phyloP scores from a whole-genome alignment of 2,329 filamentous ascomycete species.

The Westerdykella ornata region DNA sequence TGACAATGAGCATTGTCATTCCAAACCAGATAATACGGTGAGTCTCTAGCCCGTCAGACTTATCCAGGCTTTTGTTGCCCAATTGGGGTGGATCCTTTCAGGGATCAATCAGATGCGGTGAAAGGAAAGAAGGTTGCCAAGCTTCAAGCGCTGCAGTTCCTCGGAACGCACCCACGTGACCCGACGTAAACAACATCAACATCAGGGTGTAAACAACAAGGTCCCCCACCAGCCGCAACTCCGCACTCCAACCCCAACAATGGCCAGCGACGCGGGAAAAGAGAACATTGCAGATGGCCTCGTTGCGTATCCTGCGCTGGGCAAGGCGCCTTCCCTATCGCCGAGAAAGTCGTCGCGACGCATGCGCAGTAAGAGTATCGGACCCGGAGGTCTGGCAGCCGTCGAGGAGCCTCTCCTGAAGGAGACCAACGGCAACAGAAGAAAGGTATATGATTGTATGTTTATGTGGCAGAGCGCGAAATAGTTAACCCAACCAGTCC shows the following conservation, averaged over 20 bases:
- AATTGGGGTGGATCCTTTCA: no score
- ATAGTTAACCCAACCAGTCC: slow-evolving; percentile 28
- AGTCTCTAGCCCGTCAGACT: no score
- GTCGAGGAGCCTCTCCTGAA: slow-evolving; percentile 72
- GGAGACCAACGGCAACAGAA: slow-evolving; percentile 66
- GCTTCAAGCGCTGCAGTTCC: no score
- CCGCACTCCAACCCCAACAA: slow-evolving; percentile 10
- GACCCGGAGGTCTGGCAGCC: slow-evolving; percentile 84
- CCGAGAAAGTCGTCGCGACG: slow-evolving; percentile 29
- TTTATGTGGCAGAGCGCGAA: not conserved
- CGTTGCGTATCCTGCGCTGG: slow-evolving; percentile 23
- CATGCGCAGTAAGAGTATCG: slow-evolving; percentile 87
- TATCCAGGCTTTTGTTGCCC: no score
- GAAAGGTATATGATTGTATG: slow-evolving; percentile 55
- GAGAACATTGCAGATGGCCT: slow-evolving; percentile 56
- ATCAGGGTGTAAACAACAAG: not conserved
- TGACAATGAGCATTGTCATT: no score
- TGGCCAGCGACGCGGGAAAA: slow-evolving; percentile 51
- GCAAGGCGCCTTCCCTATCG: slow-evolving; percentile 19
- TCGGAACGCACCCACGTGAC: no score
- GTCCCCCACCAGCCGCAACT: not conserved
- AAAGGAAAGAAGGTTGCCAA: no score
- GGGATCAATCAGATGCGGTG: no score
- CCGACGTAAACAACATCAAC: not conserved
- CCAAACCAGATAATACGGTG: no score